Conservation (phyloP, 2,329 filamentous ascomycete genomes). For the Fusarium liriodendri region DNA sequence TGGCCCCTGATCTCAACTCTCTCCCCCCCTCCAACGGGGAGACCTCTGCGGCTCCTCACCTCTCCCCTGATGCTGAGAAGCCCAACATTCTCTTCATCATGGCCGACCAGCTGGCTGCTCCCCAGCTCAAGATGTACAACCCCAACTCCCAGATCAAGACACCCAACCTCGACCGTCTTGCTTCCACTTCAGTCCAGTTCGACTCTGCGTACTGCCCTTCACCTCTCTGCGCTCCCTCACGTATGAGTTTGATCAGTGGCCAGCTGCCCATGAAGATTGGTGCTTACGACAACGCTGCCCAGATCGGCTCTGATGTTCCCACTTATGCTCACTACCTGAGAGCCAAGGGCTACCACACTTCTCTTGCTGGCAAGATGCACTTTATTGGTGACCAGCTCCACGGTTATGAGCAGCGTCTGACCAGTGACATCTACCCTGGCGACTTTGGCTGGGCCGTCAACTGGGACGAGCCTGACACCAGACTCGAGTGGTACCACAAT, state of each 20-base stretch:
- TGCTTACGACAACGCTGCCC: slow-evolving; percentile 90
- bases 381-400: slow-evolving; percentile 96
- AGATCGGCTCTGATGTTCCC: slow-evolving; percentile 84
- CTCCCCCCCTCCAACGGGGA: slow-evolving; percentile 65
- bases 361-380: slow-evolving; percentile 95
- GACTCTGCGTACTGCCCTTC: slow-evolving; percentile 95
- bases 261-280: slow-evolving; percentile 92
- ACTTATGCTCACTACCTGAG: slow-evolving; percentile 95
- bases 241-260: slow-evolving; percentile 94
- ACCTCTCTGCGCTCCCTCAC: slow-evolving; percentile 89
- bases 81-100: slow-evolving; percentile 80
- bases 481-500: slow-evolving; percentile 97
- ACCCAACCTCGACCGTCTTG: slow-evolving; percentile 86
- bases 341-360: slow-evolving; percentile 87
- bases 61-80: slow-evolving; percentile 43
- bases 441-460: slow-evolving; percentile 96
- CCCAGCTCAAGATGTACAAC: slow-evolving; percentile 92
- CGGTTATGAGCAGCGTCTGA: slow-evolving; percentile 91
- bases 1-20: slow-evolving; percentile 82
- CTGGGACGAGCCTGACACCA: slow-evolving; percentile 89
- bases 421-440: slow-evolving; percentile 94
- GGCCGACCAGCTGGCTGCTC: slow-evolving; percentile 94
- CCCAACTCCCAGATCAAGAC: slow-evolving; percentile 90
- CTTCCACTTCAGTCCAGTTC: slow-evolving; percentile 86
- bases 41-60: slow-evolving; percentile 29